phyloP scores from a whole-genome alignment of 2,329 filamentous ascomycete genomes.

The Fusarium stilboides region DNA sequence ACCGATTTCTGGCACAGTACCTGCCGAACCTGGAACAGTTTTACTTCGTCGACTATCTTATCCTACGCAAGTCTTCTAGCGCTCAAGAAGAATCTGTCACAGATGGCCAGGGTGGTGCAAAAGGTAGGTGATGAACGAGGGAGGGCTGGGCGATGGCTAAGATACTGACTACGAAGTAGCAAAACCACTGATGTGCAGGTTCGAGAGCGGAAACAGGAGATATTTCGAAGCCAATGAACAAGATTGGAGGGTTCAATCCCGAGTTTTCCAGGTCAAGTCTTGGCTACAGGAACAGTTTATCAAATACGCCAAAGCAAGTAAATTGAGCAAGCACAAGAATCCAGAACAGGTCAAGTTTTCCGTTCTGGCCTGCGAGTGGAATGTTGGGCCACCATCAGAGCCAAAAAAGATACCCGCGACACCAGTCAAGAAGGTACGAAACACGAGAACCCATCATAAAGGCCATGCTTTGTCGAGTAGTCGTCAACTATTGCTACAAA shows the following conservation, averaged over 20 bases:
- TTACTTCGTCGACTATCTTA: constrained; percentile 62
- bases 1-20: constrained; percentile 61
- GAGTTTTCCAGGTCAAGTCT: constrained; percentile 54
- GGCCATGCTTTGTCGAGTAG: constrained; percentile 41
- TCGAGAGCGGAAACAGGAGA: constrained; percentile 44
- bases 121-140: constrained; percentile 19
- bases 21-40: constrained; percentile 60
- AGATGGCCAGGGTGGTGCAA: not conserved
- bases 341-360: constrained; percentile 59
- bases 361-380: constrained; percentile 61
- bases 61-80: constrained; percentile 50
- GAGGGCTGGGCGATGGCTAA: not conserved
- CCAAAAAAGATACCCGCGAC: constrained; percentile 20
- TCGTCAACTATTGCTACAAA: constrained; percentile 31
- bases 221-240: constrained; percentile 55
- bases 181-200: constrained; percentile 20
- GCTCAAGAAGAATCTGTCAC: not conserved
- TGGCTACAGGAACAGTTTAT: constrained; percentile 60
- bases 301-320: constrained; percentile 55
- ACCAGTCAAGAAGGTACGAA: constrained; percentile 47
- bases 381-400: constrained; percentile 43
- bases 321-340: constrained; percentile 50
- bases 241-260: constrained; percentile 56
- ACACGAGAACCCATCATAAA: constrained; percentile 48
- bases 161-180: constrained; percentile 29